Evolutionary conservation across 768 basidiomycete species (phyloP).

Genomic region (Boletus edulis): DNA sequence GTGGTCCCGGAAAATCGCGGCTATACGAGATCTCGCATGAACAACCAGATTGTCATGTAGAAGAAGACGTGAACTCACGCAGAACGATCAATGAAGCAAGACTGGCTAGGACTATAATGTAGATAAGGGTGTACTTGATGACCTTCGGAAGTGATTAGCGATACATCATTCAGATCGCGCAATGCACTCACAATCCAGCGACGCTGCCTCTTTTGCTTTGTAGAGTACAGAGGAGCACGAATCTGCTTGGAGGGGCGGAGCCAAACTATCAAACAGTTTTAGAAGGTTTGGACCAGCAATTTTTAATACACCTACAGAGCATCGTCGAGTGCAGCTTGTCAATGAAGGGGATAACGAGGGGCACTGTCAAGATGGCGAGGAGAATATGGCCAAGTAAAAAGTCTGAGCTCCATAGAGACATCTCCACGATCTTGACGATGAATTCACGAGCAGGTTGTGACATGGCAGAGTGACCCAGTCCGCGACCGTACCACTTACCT

Average conservation of each 20-base stretch:
- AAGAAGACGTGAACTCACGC: conserved; percentile 51
- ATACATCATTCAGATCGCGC: not conserved
- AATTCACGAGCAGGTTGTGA: conserved; percentile 97
- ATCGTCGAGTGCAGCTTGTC: conserved; percentile 92
- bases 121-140: conserved; percentile 83
- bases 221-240: conserved; percentile 88
- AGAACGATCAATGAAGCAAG: conserved; percentile 80
- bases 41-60: not conserved
- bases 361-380: conserved; percentile 82
- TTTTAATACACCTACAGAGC: conserved; percentile 61
- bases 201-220: conserved; percentile 89
- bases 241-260: conserved; percentile 93
- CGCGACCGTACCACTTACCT: conserved; percentile 95
- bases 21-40: conserved; percentile 38
- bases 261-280: conserved; percentile 64
- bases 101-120: conserved; percentile 68
- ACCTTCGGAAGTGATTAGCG: conserved; percentile 42
- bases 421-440: conserved; percentile 97
- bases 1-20: conserved; percentile 75
- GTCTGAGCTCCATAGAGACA: conserved; percentile 96
- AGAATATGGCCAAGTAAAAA: conserved; percentile 86
- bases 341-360: conserved; percentile 80
- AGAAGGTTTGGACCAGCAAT: not conserved
- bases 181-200: conserved; percentile 73
- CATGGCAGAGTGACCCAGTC: conserved; percentile 86